phyloP scores from a whole-genome alignment of 169 alveolate species.

The Plasmodium chabaudi region DNA sequence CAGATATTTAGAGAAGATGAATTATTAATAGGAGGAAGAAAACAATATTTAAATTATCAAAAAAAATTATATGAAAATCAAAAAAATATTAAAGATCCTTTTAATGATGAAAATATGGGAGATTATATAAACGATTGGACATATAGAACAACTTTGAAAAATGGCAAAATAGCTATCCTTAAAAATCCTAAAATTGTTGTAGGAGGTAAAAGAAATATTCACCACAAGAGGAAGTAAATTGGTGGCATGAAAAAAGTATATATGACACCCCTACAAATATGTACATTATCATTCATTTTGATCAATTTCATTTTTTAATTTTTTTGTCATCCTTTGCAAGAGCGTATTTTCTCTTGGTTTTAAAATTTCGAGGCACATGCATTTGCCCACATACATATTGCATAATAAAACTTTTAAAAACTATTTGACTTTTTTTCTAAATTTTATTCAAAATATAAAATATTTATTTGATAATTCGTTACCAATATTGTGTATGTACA shows the following conservation, averaged over 20 bases:
- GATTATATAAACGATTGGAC: conserved; percentile 43
- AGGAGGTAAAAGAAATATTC: conserved; percentile 43
- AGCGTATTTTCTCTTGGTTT: too few species aligned
- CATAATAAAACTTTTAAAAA: too few species aligned
- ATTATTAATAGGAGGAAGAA: conserved; percentile 82
- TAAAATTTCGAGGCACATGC: too few species aligned
- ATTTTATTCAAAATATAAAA: too few species aligned
- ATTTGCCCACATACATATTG: too few species aligned
- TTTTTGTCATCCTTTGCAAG: not conserved
- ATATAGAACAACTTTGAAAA: conserved; percentile 64
- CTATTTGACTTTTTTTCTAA: too few species aligned
- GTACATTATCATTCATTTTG: not conserved
- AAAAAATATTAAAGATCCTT: conserved; percentile 54
- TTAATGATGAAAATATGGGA: conserved; percentile 29
- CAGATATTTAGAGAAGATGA: conserved; percentile 88
- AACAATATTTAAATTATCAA: conserved; percentile 76
- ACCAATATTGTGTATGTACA: too few species aligned
- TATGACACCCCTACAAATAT: not conserved
- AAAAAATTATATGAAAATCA: conserved; percentile 73
- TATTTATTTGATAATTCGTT: too few species aligned
- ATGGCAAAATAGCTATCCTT: conserved; percentile 58
- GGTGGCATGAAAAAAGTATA: not conserved
- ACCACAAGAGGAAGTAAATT: conserved; percentile 22
- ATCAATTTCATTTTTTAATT: not conserved
- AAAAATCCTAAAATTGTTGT: conserved; percentile 67